phyloP scores from a whole-genome alignment of 1,284 basidiomycete genomes.

The Ceratobasidium sp. region DNA sequence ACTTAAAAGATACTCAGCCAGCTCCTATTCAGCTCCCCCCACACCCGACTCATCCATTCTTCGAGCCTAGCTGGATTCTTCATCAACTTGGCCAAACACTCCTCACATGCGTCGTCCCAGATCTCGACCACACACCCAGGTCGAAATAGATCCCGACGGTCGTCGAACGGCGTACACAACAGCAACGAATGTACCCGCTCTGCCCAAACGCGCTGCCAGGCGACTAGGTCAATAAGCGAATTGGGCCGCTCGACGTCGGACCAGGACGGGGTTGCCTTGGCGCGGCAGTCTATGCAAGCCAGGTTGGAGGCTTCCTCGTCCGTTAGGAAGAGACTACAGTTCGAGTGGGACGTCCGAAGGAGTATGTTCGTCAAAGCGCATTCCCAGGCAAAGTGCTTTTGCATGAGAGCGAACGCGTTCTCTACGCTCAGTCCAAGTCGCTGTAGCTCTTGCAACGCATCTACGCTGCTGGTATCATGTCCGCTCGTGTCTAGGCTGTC shows the following conservation, averaged over 20 bases:
- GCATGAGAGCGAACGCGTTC: neutral
- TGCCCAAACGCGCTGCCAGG: neutral
- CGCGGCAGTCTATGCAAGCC: neutral
- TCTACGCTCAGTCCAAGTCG: neutral
- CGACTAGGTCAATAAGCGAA: neutral
- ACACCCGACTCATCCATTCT: neutral
- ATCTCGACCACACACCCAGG: neutral
- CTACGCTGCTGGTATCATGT: neutral
- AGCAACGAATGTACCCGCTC: neutral
- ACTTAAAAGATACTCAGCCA: neutral
- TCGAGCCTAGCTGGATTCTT: neutral
- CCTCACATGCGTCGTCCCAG: slow-evolving; percentile 2
- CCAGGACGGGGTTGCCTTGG: too few relatives aligned
- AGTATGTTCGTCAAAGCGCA: neutral
- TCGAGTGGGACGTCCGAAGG: neutral
- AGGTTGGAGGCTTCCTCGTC: neutral
- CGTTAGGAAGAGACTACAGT: neutral
- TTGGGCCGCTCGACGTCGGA: neutral
- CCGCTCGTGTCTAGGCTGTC: too few relatives aligned
- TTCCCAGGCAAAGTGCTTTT: slow-evolving; percentile 17
- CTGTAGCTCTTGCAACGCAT: neutral
- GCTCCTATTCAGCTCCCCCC: neutral
- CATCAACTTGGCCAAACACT: neutral
- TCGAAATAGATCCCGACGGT: neutral
- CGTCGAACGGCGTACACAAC: neutral